Conservation (phyloP, 371 early-diverging fungal species). For the Mucor saturninus region DNA sequence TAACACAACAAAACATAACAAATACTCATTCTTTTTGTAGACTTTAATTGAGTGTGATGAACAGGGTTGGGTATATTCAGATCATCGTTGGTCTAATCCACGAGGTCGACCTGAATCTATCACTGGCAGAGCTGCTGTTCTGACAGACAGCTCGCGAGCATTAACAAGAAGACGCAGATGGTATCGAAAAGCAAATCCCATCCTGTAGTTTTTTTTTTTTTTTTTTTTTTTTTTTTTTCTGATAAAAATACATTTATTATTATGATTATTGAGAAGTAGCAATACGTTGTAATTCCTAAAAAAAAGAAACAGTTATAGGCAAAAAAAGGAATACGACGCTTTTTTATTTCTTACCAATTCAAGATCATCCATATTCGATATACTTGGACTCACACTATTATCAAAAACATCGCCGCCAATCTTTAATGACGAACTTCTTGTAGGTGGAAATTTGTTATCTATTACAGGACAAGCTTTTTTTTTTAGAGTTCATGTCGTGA, state of each 20-base stretch:
- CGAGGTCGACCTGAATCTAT: conserved; percentile 13
- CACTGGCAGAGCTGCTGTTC: conserved; percentile 4
- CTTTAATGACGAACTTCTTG: conserved; percentile 29
- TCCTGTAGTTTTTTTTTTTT: background rate
- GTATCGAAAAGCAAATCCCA: conserved; percentile 30
- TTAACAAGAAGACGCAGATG: conserved; percentile 37
- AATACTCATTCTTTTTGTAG: conserved; percentile 1
- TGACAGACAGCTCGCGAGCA: conserved; percentile 11
- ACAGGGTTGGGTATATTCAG: conserved; percentile 42
- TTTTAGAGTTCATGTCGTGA: background rate
- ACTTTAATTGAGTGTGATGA: conserved; percentile 38
- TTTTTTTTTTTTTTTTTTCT: background rate
- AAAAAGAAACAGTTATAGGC: background rate
- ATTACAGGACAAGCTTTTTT: background rate
- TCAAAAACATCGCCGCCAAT: conserved; percentile 29
- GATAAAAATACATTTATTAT: background rate
- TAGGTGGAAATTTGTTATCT: conserved; percentile 5
- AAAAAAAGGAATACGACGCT: background rate
- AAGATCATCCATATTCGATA: conserved; percentile 48
- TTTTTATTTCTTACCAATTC: conserved; percentile 29
- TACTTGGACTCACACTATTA: conserved; percentile 9
- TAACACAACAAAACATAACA: background rate
- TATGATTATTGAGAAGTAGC: conserved; percentile 23
- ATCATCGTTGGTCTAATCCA: conserved; percentile 35
- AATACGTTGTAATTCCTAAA: conserved; percentile 46